A percentile compares a stretch with the other conserved stretches of the same genome.
Evolutionary conservation across 805 yeast genomes (phyloP).

Genomic region (Starmerella tilneyi): DNA sequence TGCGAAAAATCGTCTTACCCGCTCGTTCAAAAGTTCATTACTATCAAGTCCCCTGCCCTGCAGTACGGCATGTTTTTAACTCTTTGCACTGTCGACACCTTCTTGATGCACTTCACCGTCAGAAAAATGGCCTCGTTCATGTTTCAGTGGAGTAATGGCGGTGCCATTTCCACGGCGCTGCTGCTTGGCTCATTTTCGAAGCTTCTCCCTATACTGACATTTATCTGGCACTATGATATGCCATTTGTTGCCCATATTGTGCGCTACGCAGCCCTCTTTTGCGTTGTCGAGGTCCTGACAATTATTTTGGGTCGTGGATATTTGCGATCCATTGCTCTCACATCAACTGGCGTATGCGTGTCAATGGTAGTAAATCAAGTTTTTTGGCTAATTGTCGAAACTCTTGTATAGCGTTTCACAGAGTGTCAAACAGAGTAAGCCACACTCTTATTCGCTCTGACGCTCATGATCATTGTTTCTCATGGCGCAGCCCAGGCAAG

Average conservation of each 20-base stretch:
- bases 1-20: slow-evolving; percentile 50
- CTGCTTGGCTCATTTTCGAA: slow-evolving; percentile 69
- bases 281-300: slow-evolving; percentile 53
- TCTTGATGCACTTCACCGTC: slow-evolving; percentile 31
- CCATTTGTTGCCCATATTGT: slow-evolving; percentile 52
- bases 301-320: slow-evolving; percentile 36
- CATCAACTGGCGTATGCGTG: slow-evolving; percentile 15
- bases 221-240: slow-evolving; percentile 95
- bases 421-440: no score
- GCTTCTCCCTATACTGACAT: slow-evolving; percentile 80
- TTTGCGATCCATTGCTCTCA: slow-evolving; percentile 27
- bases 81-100: slow-evolving; percentile 32
- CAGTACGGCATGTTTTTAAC: slow-evolving; percentile 34
- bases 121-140: slow-evolving; percentile 31
- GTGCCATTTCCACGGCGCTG: slow-evolving; percentile 52
- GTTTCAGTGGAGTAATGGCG: slow-evolving; percentile 34
- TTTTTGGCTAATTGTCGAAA: slow-evolving; percentile 12
- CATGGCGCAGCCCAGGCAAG: no score
- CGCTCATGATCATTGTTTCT: no score
- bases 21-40: slow-evolving; percentile 24
- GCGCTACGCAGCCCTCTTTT: slow-evolving; percentile 49
- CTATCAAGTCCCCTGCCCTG: slow-evolving; percentile 26
- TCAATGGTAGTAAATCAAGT: background rate
- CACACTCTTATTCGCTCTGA: no score
- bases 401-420: background rate